Evolutionary conservation across 2,329 filamentous ascomycete genomes (phyloP).

Genomic region (Neonectria magnoliae): DNA sequence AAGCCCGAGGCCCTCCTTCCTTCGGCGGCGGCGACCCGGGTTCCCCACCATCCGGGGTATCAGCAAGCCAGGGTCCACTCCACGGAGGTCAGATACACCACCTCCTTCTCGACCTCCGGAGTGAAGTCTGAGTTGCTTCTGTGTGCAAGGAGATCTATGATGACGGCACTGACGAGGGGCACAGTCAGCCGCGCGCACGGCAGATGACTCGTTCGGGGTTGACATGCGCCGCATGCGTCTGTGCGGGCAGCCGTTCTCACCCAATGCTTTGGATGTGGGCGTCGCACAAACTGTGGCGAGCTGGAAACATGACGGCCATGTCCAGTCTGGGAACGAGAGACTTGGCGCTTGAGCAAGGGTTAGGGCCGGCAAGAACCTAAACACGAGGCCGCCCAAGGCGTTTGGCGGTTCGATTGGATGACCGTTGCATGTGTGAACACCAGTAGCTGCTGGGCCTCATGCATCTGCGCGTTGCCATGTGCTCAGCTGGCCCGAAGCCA

Average conservation of each 20-base stretch:
- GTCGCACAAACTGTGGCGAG: neutral
- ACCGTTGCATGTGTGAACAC: neutral
- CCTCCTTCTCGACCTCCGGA: neutral
- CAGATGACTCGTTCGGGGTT: neutral
- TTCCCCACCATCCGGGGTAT: neutral
- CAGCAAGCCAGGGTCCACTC: neutral
- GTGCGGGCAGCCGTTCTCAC: neutral
- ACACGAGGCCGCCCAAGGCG: neutral
- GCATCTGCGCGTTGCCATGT: neutral
- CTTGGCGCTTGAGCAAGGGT: neutral
- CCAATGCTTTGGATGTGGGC: neutral
- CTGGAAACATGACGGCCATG: neutral
- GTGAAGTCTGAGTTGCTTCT: neutral
- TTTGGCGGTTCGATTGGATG: neutral
- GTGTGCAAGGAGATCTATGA: neutral
- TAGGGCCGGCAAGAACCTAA: neutral
- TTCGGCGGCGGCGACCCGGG: neutral
- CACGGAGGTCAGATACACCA: neutral
- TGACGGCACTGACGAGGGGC: neutral
- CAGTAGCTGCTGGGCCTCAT: neutral
- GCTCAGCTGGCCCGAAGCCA: slow-evolving; percentile 1
- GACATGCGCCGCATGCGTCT: neutral
- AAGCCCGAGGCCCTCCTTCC: neutral
- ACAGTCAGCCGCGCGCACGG: neutral
- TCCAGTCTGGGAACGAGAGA: neutral